Evolutionary conservation across 495 filamentous ascomycete species (phyloP), one percentile per base, ranked within the genome.

Genomic region (Xylaria bambusicola): DNA sequence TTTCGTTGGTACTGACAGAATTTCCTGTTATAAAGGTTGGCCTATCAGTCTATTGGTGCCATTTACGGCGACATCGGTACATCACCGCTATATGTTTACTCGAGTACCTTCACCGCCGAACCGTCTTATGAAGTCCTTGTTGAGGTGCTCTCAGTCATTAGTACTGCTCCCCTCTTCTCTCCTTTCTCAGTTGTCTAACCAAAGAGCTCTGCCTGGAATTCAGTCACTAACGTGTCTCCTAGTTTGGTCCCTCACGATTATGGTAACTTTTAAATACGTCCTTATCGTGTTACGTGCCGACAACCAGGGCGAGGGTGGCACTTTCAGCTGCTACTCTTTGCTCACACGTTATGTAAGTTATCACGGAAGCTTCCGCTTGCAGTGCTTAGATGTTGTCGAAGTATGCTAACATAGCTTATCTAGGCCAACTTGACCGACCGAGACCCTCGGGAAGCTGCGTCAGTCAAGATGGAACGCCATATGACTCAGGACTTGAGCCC

Each of bases 11-110:
- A 42, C 56, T 69, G 35, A 64, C 44, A 20, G 48, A 46, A 8
- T 9, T 40, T 1, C 48, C 12, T 13, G 73, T 76, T 72, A 62
- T 36, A 1, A 66, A 69, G 66, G 66, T 77, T 90, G 31, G 80
- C 87, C 6, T 90, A 90, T 65, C 86, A 89, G 67, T 86, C 83
- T 0, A 81, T 84, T 41, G 88, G 88, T 38, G 85, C 86, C 48
- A 90, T 91, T 40, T 91, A 90, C 66, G 88, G 88, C 7, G 88
- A 91, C 60, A 91, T 90, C 61, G 88, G 88, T 36, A 90, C 88
- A n/a, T n/a, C n/a, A n/a, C 88, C 88, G 9, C 80, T 90, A 26
- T 90, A 90, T 59, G 87, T 89, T 52, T 90, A 69, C 62, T 89
- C 86, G 18, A 88, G 87, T 13, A 90, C 87, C 0, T 90, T 90